Evolutionary conservation across 106 monocot species (phyloP).

Genomic region (Vanilla planifolia): DNA sequence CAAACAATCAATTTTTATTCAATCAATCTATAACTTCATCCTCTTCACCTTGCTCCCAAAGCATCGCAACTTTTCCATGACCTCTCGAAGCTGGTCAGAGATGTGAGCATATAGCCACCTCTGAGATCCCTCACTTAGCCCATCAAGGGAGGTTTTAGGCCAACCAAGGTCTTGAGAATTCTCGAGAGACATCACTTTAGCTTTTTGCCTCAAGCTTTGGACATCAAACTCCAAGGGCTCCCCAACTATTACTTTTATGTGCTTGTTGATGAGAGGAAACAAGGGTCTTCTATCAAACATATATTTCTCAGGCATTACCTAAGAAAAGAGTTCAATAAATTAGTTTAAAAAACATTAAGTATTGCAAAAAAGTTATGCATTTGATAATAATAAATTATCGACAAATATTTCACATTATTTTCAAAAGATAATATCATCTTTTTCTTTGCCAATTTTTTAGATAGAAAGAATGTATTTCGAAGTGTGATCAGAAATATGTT

Average conservation of each 20-base stretch:
- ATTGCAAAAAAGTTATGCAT: too few relatives aligned
- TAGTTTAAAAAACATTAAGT: too few relatives aligned
- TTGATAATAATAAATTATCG: too few relatives aligned
- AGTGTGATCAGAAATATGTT: too few relatives aligned
- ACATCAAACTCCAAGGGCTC: constrained; percentile 82
- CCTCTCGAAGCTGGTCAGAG: constrained; percentile 55
- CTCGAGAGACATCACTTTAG: constrained; percentile 18
- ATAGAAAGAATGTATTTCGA: too few relatives aligned
- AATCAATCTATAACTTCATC: neutral
- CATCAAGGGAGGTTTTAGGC: constrained; percentile 36
- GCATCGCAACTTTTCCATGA: constrained; percentile 61
- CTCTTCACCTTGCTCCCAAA: constrained; percentile 5
- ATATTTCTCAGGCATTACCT: constrained; percentile 96
- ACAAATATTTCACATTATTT: too few relatives aligned
- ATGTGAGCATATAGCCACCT: constrained; percentile 73
- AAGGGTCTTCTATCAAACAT: constrained; percentile 69
- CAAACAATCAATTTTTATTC: too few relatives aligned
- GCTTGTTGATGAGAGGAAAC: constrained; percentile 60
- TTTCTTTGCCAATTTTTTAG: too few relatives aligned
- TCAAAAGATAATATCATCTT: too few relatives aligned
- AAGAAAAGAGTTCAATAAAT: constrained; percentile 5
- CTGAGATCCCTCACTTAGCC: constrained; percentile 65
- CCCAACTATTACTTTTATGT: constrained; percentile 65
- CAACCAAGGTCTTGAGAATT: constrained; percentile 33
- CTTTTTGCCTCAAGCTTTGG: constrained; percentile 39